These are phyloP conservation scores for Leishmania tarentolae DNA, from an alignment of 208 protist genomes.

Conservation along the genomic window DNA sequence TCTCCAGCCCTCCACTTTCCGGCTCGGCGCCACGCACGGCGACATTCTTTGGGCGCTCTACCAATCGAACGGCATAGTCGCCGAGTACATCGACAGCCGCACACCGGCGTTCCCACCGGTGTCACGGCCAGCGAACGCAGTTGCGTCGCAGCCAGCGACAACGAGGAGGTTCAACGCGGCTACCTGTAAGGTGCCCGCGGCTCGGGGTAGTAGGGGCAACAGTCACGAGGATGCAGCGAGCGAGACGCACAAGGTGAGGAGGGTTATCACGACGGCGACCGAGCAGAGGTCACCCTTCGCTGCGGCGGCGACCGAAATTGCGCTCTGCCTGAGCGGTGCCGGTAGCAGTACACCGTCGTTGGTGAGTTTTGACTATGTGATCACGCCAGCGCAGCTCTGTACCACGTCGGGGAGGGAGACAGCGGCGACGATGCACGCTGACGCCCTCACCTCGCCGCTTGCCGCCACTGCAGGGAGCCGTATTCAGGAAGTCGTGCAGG, in stretches of 20 bases:
- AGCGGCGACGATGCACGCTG: neutral
- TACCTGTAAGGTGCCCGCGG: too few species aligned
- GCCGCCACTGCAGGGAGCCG: neutral
- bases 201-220: too few species aligned
- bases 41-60: conserved; percentile 21
- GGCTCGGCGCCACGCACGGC: conserved; percentile 7
- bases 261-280: neutral
- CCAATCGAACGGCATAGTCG: conserved; percentile 9
- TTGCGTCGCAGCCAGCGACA: neutral
- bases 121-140: too few species aligned
- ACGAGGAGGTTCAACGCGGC: too few species aligned
- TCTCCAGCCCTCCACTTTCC: conserved; percentile 19
- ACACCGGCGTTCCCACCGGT: neutral
- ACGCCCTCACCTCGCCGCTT: conserved; percentile 9
- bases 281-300: neutral
- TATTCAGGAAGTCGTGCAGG: conserved; percentile 16
- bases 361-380: too few species aligned
- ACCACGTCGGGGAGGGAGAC: too few species aligned
- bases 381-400: too few species aligned
- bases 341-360: too few species aligned
- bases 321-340: too few species aligned
- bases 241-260: neutral
- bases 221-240: too few species aligned
- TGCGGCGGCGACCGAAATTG: neutral
- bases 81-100: conserved; percentile 11